Evolutionary conservation across 345 rosid species (phyloP).

Genomic region (Gossypium stocksii): DNA sequence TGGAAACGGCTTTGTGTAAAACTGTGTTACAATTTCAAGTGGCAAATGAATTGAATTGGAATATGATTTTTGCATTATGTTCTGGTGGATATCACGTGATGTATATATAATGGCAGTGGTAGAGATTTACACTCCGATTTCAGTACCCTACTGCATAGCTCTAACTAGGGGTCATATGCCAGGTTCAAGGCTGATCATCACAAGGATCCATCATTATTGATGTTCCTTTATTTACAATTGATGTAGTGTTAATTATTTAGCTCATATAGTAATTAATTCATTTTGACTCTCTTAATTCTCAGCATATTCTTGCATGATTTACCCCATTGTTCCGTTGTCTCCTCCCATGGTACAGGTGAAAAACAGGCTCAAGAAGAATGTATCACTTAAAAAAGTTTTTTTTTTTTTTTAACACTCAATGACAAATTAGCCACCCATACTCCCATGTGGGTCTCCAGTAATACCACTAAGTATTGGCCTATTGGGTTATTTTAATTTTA

Average conservation of each 20-base stretch:
- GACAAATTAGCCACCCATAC: background rate
- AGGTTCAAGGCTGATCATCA: background rate
- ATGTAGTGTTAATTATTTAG: background rate
- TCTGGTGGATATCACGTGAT: slow-evolving; percentile 5
- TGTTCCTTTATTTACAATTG: too few relatives aligned
- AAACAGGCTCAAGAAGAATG: background rate
- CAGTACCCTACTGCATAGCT: background rate
- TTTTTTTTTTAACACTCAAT: background rate
- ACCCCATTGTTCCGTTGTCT: slow-evolving; percentile 13
- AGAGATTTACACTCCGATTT: background rate
- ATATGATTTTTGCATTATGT: background rate
- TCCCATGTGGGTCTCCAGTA: slow-evolving; percentile 35
- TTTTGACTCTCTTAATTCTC: background rate
- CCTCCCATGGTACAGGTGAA: background rate
- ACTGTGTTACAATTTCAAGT: background rate
- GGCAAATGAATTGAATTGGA: background rate
- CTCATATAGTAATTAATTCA: background rate
- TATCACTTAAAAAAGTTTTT: background rate
- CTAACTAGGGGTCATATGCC: background rate
- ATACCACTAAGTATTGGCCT: background rate
- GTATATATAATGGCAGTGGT: background rate
- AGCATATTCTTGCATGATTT: slow-evolving; percentile 12
- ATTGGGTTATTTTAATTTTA: background rate
- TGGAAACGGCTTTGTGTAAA: background rate
- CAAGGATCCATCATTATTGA: background rate